Evolutionary conservation across 169 alveolate genomes (phyloP).

Genomic region (Ichthyophthirius multifiliis): DNA sequence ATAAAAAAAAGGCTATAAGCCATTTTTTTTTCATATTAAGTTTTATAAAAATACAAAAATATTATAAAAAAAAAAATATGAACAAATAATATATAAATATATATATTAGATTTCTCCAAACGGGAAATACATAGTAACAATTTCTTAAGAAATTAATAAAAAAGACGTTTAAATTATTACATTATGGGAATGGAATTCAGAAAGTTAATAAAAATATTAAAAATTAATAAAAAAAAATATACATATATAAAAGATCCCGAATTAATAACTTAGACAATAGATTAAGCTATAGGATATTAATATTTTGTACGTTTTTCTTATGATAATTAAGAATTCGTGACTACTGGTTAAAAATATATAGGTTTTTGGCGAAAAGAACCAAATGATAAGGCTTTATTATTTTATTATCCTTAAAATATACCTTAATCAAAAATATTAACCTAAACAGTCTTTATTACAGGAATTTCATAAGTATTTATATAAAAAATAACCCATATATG

Average conservation of each 20-base stretch:
- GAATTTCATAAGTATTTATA: conserved; percentile 43
- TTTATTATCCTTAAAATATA: conserved; percentile 72
- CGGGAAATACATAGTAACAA: conserved; percentile 60
- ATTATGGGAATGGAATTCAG: conserved; percentile 76
- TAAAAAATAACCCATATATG: background rate
- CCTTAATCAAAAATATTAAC: conserved; percentile 81
- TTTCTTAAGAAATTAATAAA: conserved; percentile 58
- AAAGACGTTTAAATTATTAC: conserved; percentile 59
- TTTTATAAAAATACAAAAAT: background rate
- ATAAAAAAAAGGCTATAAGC: conserved; percentile 42
- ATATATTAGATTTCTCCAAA: background rate
- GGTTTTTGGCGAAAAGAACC: conserved; percentile 86
- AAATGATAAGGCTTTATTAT: conserved; percentile 69
- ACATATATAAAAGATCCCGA: conserved; percentile 54
- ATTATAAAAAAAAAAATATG: background rate
- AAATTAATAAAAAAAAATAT: conserved; percentile 56
- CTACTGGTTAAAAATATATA: conserved; percentile 84
- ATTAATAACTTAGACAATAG: conserved; percentile 12
- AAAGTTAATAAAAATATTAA: conserved; percentile 12
- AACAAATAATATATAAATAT: background rate
- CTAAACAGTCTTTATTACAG: conserved; percentile 83
- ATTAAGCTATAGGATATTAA: conserved; percentile 49
- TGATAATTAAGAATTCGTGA: conserved; percentile 86
- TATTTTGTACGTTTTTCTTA: conserved; percentile 71
- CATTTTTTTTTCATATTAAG: background rate